Evolutionary conservation across 352 stramenopile species (phyloP).

Genomic region (Lagenidium sp.): DNA sequence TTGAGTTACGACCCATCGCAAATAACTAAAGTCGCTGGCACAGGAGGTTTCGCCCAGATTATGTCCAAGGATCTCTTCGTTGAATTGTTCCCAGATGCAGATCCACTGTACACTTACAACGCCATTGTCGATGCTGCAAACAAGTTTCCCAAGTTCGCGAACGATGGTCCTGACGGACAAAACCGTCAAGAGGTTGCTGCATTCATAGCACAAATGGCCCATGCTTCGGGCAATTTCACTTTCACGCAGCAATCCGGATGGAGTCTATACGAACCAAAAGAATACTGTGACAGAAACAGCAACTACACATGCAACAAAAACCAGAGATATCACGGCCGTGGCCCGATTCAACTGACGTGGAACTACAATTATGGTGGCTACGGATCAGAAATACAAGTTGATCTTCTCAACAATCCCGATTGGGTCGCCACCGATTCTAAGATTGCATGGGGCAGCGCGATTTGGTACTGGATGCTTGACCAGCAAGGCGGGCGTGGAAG

Average conservation of each 20-base stretch:
- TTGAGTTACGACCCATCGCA: not conserved
- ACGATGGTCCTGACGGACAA: slow-evolving; percentile 4
- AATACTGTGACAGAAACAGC: slow-evolving; percentile 8
- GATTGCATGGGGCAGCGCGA: slow-evolving; percentile 10
- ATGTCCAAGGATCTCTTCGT: slow-evolving; percentile 10
- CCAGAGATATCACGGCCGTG: slow-evolving; percentile 12
- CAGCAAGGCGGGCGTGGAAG: slow-evolving; percentile 1
- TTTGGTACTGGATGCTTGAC: slow-evolving; percentile 14
- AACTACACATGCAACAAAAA: slow-evolving; percentile 5
- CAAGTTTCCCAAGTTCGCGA: slow-evolving; percentile 14
- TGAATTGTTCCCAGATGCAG: slow-evolving; percentile 10
- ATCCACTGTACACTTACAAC: slow-evolving; percentile 13
- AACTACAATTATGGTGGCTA: slow-evolving; percentile 17
- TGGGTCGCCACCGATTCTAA: slow-evolving; percentile 6
- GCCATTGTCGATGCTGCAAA: slow-evolving; percentile 1
- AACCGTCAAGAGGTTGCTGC: slow-evolving; percentile 12
- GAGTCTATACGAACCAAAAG: not conserved
- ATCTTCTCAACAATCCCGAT: slow-evolving; percentile 9
- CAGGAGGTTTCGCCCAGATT: slow-evolving; percentile 4
- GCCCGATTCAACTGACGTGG: slow-evolving; percentile 14
- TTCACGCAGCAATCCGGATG: slow-evolving; percentile 7
- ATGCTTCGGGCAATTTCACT: slow-evolving; percentile 11
- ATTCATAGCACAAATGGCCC: slow-evolving; percentile 11
- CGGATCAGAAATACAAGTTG: slow-evolving; percentile 1
- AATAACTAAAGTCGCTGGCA: slow-evolving; percentile 1